Conservation (phyloP, 2,329 filamentous ascomycete species). For the Ceratocystis eucalypticola region DNA sequence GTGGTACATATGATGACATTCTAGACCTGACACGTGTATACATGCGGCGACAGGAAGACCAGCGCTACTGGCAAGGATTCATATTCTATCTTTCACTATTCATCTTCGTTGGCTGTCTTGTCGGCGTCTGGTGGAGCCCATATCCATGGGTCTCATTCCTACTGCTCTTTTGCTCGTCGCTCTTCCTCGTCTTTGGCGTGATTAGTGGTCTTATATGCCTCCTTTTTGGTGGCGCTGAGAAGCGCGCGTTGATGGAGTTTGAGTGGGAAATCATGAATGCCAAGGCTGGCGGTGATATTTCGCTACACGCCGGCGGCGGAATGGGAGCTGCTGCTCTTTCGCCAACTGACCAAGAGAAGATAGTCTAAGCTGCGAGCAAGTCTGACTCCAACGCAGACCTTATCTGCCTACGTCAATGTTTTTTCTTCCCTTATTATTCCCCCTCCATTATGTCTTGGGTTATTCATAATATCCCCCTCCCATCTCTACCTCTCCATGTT, state of each 20-base stretch:
- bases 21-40: constrained; percentile 58
- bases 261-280: constrained; percentile 79
- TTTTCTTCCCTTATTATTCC: background rate
- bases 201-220: constrained; percentile 77
- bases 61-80: constrained; percentile 55
- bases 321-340: background rate
- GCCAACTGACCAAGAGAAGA: constrained; percentile 13
- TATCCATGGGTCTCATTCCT: constrained; percentile 65
- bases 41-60: constrained; percentile 52
- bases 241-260: constrained; percentile 76
- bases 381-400: no score
- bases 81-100: constrained; percentile 60
- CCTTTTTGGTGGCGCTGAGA: constrained; percentile 72
- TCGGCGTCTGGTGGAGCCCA: constrained; percentile 78
- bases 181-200: constrained; percentile 62
- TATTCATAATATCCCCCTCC: background rate
- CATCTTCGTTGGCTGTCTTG: constrained; percentile 58
- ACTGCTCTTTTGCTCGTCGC: constrained; percentile 63
- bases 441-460: background rate
- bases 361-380: constrained; percentile 7
- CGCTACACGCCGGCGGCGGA: constrained; percentile 10
- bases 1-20: constrained; percentile 46
- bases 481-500: background rate
- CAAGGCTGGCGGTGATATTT: constrained; percentile 27
- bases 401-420: no score